These are phyloP conservation scores for Arabidopsis lyrata DNA, from an alignment of 441 rosid species.

Conservation along the genomic window DNA sequence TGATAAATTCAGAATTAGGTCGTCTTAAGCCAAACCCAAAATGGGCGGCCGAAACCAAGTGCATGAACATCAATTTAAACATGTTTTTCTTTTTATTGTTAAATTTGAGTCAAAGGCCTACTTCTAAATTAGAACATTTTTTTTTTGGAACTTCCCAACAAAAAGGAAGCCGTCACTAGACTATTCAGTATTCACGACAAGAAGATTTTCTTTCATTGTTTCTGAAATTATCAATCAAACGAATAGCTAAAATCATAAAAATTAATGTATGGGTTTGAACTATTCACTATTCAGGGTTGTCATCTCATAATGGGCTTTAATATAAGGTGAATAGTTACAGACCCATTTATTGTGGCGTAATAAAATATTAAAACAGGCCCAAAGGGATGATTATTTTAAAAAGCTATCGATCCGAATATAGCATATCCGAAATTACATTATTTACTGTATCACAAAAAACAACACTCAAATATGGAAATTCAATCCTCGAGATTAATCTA, in stretches of 20 bases:
- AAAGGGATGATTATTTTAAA: too few relatives aligned
- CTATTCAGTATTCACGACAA: conserved; percentile 30
- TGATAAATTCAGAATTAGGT: background rate
- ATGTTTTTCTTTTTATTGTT: background rate
- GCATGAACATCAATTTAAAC: conserved; percentile 39
- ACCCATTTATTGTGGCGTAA: background rate
- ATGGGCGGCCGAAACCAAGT: conserved; percentile 27
- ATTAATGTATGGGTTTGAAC: background rate
- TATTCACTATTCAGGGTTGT: background rate
- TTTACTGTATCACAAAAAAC: too few relatives aligned
- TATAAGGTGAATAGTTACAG: background rate
- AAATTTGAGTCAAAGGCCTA: conserved; percentile 6
- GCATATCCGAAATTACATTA: too few relatives aligned
- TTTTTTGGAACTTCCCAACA: background rate
- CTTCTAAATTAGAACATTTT: background rate
- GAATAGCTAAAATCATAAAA: background rate
- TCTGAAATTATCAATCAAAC: background rate
- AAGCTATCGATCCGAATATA: too few relatives aligned
- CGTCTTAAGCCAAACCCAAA: conserved; percentile 12
- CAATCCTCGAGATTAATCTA: too few relatives aligned
- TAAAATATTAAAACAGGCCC: too few relatives aligned
- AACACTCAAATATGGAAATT: too few relatives aligned
- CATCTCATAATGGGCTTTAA: background rate
- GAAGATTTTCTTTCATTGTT: background rate
- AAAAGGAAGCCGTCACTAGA: conserved; percentile 3